phyloP scores from a whole-genome alignment of 2,329 filamentous ascomycete species.

The Diaporthe caulivora region DNA sequence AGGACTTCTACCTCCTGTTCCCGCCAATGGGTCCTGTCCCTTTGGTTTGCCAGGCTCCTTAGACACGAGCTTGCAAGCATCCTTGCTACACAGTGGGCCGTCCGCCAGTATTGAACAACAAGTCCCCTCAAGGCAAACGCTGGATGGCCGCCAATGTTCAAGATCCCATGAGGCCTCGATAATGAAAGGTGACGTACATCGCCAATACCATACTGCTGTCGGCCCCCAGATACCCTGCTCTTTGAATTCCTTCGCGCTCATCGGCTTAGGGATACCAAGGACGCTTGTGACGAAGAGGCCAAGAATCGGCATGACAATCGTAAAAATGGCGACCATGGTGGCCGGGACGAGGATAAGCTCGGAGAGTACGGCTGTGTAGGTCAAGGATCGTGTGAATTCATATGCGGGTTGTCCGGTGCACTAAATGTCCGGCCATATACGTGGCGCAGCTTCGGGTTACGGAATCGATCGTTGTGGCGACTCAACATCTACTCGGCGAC shows the following conservation, averaged over 20 bases:
- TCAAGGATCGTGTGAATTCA: background rate
- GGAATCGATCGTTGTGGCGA: background rate
- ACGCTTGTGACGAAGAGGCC: background rate
- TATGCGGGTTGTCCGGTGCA: too few relatives aligned
- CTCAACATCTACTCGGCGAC: background rate
- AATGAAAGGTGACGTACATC: background rate
- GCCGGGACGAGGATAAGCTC: background rate
- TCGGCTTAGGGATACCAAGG: background rate
- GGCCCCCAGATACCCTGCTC: slow-evolving; percentile 16
- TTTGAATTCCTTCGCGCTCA: background rate
- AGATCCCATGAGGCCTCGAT: slow-evolving; percentile 10
- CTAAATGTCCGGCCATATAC: background rate
- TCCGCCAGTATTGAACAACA: slow-evolving; percentile 20
- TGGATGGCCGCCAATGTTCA: slow-evolving; percentile 7
- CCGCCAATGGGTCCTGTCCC: background rate
- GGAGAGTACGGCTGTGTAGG: background rate
- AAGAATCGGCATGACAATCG: background rate
- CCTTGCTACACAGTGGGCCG: slow-evolving; percentile 19
- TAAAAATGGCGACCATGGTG: background rate
- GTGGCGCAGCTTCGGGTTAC: background rate
- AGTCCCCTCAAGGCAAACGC: slow-evolving; percentile 1
- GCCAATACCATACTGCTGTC: slow-evolving; percentile 25
- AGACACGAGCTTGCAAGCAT: slow-evolving; percentile 4
- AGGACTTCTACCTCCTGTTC: slow-evolving; percentile 15
- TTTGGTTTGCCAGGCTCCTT: background rate